Conservation (phyloP, 192 early-diverging fungal genomes). For the Coemansia sp. region DNA sequence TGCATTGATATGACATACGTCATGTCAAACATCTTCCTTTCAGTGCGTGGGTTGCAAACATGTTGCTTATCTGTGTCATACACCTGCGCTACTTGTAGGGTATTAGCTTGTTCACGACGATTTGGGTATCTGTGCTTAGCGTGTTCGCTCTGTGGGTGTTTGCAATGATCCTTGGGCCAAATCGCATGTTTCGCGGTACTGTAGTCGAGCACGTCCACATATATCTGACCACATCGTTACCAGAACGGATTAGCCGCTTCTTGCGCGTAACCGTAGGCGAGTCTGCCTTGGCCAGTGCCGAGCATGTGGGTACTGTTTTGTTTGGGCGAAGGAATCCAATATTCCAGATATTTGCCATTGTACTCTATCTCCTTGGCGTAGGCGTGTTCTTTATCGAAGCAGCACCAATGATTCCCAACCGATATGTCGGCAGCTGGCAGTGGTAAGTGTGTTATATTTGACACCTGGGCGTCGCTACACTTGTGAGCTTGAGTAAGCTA, state of each 20-base stretch:
- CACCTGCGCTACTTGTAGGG: slow-evolving; percentile 1
- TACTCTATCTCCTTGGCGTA: slow-evolving; percentile 35
- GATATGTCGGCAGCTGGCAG: slow-evolving; percentile 38
- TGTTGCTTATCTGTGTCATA: neutral
- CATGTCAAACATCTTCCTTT: neutral
- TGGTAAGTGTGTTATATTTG: slow-evolving; percentile 12
- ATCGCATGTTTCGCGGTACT: slow-evolving; percentile 46
- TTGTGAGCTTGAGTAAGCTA: neutral
- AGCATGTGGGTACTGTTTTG: slow-evolving; percentile 24
- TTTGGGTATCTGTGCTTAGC: slow-evolving; percentile 13
- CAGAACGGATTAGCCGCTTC: slow-evolving; percentile 11
- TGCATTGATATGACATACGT: neutral
- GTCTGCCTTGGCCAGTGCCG: slow-evolving; percentile 10
- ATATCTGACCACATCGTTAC: slow-evolving; percentile 16
- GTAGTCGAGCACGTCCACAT: slow-evolving; percentile 30
- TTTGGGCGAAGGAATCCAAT: slow-evolving; percentile 46
- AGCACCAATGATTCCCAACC: slow-evolving; percentile 42
- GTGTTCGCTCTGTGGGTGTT: slow-evolving; percentile 34
- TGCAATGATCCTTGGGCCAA: slow-evolving; percentile 46
- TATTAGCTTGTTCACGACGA: slow-evolving; percentile 17
- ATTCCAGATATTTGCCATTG: slow-evolving; percentile 37
- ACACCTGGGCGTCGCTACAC: neutral
- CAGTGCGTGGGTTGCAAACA: neutral
- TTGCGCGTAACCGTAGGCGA: slow-evolving; percentile 17
- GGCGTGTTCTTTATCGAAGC: slow-evolving; percentile 35